phyloP scores from a whole-genome alignment of 2,329 filamentous ascomycete genomes.

The Pseudogymnoascus sp. region DNA sequence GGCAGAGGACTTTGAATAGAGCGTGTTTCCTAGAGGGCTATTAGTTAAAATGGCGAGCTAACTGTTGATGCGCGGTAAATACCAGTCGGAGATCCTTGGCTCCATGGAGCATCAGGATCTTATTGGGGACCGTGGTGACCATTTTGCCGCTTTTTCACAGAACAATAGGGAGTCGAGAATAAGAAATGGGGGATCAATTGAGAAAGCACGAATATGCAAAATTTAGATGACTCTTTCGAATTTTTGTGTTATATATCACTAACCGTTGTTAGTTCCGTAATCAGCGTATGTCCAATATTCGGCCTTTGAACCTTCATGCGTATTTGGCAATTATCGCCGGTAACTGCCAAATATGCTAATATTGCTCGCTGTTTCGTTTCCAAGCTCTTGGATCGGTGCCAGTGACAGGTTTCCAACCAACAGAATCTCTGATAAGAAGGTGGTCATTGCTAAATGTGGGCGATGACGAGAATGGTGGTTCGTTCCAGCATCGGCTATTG shows the following conservation, averaged over 20 bases:
- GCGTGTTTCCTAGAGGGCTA: conserved; percentile 17
- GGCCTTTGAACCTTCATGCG: neutral
- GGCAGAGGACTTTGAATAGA: conserved; percentile 20
- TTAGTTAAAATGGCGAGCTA: neutral
- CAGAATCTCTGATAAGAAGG: neutral
- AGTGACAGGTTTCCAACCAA: neutral
- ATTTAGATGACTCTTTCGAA: neutral
- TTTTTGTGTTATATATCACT: neutral
- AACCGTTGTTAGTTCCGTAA: neutral
- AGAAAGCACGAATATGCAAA: neutral
- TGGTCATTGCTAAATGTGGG: neutral
- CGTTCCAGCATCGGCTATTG: neutral
- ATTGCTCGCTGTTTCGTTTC: neutral
- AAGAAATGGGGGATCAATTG: neutral
- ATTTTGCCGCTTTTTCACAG: neutral
- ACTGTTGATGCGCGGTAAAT: conserved; percentile 8
- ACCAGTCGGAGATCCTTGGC: conserved; percentile 28
- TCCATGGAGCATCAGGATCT: conserved; percentile 23
- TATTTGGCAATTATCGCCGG: neutral
- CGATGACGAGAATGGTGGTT: neutral
- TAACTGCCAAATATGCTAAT: neutral
- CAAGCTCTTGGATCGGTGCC: neutral
- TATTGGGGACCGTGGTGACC: neutral
- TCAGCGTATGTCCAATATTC: neutral
- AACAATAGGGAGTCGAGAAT: neutral